phyloP scores from a whole-genome alignment of 805 yeast genomes.

The Starmera dryadoides region DNA sequence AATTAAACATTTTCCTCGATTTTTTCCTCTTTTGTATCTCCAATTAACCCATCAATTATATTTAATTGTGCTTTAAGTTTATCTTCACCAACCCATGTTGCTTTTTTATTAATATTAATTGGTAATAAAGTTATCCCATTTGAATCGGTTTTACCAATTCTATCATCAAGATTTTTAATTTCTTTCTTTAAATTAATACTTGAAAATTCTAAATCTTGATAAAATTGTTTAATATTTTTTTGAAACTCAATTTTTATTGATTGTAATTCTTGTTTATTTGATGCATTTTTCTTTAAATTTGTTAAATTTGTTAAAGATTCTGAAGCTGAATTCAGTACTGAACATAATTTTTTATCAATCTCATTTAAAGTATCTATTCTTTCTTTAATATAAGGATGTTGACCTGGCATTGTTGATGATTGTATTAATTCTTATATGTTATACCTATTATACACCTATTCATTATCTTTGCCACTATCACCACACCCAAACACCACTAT shows the following conservation, averaged over 20 bases:
- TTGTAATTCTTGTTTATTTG: constrained; percentile 15
- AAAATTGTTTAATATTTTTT: constrained; percentile 38
- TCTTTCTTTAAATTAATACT: constrained; percentile 60
- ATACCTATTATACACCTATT: no score
- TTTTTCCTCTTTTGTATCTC: constrained; percentile 2
- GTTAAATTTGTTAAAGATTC: constrained; percentile 34
- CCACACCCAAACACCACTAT: no score
- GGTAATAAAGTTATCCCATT: constrained; percentile 54
- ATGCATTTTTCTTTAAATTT: constrained; percentile 23
- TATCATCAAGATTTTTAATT: constrained; percentile 55
- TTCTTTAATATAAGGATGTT: constrained; percentile 34
- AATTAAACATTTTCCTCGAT: no score
- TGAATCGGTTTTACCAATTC: constrained; percentile 41
- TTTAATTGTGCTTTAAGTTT: constrained; percentile 45
- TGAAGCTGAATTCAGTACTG: constrained; percentile 43
- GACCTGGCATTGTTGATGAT: no score
- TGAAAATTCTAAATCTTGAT: constrained; percentile 46
- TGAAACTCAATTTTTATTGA: constrained; percentile 32
- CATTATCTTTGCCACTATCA: no score
- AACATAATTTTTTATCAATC: constrained; percentile 46
- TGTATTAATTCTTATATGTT: no score
- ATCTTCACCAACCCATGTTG: constrained; percentile 55
- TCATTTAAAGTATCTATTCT: constrained; percentile 44
- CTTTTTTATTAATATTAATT: constrained; percentile 60
- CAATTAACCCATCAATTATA: constrained; percentile 22